Conservation (phyloP, 192 early-diverging fungal genomes). For the Mycoemilia scoparia region DNA sequence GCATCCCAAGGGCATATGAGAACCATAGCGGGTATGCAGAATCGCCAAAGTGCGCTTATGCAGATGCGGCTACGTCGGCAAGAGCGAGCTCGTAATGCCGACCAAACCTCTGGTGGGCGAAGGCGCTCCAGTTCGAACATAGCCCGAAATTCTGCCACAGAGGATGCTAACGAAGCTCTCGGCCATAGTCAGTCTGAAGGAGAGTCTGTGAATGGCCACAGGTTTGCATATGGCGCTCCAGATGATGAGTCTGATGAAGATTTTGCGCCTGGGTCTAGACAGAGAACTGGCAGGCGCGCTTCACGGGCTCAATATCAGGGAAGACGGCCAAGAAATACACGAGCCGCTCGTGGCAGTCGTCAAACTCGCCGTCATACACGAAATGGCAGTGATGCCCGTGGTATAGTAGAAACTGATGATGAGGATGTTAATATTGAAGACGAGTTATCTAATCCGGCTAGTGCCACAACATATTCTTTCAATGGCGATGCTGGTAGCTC, state of each 20-base stretch:
- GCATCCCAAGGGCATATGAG: slow-evolving; percentile 3
- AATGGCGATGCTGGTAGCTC: too few relatives aligned
- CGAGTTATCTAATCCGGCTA: neutral
- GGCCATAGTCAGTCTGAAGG: neutral
- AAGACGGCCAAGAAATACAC: neutral
- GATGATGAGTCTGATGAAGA: slow-evolving; percentile 1
- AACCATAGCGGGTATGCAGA: slow-evolving; percentile 23
- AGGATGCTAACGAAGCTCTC: slow-evolving; percentile 1
- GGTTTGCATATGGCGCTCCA: too few relatives aligned
- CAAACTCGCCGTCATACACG: too few relatives aligned
- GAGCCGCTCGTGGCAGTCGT: too few relatives aligned
- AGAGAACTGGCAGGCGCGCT: too few relatives aligned
- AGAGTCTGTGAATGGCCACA: too few relatives aligned
- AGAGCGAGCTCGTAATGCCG: neutral
- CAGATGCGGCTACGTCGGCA: slow-evolving; percentile 1
- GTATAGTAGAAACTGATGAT: neutral
- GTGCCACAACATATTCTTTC: too few relatives aligned
- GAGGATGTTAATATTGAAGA: slow-evolving; percentile 2
- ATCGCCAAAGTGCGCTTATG: slow-evolving; percentile 2
- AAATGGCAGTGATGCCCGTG: neutral
- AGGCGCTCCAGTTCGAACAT: too few relatives aligned
- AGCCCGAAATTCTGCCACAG: too few relatives aligned
- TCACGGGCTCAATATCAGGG: neutral
- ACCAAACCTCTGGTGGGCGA: neutral
- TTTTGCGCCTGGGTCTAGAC: slow-evolving; percentile 1